Evolutionary conservation across 257 asterid species (phyloP).

Genomic region (Euphrasia confusa): DNA sequence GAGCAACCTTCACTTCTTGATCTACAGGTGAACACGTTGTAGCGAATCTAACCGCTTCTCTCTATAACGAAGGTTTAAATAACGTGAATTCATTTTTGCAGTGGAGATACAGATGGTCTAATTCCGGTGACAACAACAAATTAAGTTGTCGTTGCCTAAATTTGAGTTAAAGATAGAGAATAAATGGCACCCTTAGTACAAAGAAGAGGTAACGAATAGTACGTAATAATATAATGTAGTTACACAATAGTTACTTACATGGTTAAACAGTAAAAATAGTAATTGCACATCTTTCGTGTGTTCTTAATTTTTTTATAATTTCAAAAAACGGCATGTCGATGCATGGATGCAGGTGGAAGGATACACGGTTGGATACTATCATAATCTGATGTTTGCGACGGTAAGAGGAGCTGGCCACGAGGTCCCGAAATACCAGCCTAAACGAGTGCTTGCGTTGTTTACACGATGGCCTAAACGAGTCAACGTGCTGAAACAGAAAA

Average conservation of each 20-base stretch:
- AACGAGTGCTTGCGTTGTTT: background rate
- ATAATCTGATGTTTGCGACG: background rate
- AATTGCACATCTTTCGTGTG: too few relatives aligned
- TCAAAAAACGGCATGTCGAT: background rate
- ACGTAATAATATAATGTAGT: too few relatives aligned
- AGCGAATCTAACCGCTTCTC: too few relatives aligned
- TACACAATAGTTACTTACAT: too few relatives aligned
- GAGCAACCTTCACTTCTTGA: conserved; percentile 46
- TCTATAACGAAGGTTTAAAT: too few relatives aligned
- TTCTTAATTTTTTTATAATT: too few relatives aligned
- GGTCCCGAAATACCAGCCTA: background rate
- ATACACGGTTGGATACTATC: background rate
- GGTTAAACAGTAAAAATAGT: too few relatives aligned
- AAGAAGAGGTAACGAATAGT: background rate
- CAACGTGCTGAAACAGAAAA: too few relatives aligned
- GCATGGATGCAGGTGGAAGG: background rate
- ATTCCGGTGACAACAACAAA: conserved; percentile 42
- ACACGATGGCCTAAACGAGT: too few relatives aligned
- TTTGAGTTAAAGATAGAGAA: conserved; percentile 10
- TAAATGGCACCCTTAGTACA: background rate
- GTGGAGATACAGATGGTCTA: conserved; percentile 41
- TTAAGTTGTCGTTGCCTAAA: conserved; percentile 28
- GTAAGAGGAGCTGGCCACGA: background rate
- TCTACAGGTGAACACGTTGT: conserved; percentile 35
- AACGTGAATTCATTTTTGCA: conserved; percentile 13